A percentile compares a stretch with the other conserved stretches of the same genome.
phyloP scores from a whole-genome alignment of 352 stramenopile genomes.

The Sclerospora graminicola region DNA sequence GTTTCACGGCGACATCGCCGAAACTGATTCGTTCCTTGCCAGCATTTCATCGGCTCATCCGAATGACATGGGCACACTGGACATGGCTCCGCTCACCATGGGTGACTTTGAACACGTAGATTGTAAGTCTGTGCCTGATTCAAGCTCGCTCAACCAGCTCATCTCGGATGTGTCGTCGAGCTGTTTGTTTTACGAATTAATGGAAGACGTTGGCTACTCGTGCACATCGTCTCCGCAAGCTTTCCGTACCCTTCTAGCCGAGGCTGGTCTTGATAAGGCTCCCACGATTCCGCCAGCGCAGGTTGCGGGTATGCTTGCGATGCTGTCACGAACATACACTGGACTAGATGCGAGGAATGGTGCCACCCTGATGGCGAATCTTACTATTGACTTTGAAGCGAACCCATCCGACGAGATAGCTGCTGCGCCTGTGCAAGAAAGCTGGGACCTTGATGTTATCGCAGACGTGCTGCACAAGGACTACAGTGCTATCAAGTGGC shows the following conservation, averaged over 20 bases:
- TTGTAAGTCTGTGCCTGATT: slow-evolving; percentile 46
- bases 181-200: slow-evolving; percentile 85
- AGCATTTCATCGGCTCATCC: slow-evolving; percentile 80
- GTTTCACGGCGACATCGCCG: slow-evolving; percentile 55
- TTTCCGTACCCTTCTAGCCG: slow-evolving; percentile 74
- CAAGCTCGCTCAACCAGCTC: slow-evolving; percentile 61
- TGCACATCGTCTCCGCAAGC: slow-evolving; percentile 66
- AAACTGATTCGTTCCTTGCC: slow-evolving; percentile 80
- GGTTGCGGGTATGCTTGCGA: slow-evolving; percentile 82
- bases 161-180: slow-evolving; percentile 68
- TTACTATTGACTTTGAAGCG: slow-evolving; percentile 70
- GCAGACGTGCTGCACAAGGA: slow-evolving; percentile 78
- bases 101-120: slow-evolving; percentile 82
- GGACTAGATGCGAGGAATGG: slow-evolving; percentile 52
- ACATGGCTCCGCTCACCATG: slow-evolving; percentile 79
- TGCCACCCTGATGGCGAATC: slow-evolving; percentile 68
- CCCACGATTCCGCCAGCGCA: slow-evolving; percentile 78
- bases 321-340: slow-evolving; percentile 78
- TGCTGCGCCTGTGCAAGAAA: slow-evolving; percentile 24
- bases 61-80: slow-evolving; percentile 78
- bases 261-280: slow-evolving; percentile 71
- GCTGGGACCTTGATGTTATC: slow-evolving; percentile 82
- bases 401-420: slow-evolving; percentile 19
- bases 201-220: slow-evolving; percentile 86
- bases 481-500: slow-evolving; percentile 79